Conservation (phyloP, 2,329 filamentous ascomycete species). For the Hysterium pulicare region DNA sequence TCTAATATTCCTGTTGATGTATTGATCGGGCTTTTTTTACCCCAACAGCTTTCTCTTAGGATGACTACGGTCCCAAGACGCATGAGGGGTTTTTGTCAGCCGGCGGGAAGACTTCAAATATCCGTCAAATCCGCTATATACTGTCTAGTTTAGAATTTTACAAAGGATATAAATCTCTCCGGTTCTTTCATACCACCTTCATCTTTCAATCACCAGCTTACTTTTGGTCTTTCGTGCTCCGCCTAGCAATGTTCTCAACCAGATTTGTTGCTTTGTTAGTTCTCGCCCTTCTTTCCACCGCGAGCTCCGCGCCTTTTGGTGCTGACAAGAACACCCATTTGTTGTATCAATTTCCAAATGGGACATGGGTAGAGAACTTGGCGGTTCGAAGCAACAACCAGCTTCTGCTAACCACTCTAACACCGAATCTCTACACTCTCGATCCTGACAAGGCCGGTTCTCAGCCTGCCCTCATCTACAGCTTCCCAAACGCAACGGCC, state of each 20-base stretch:
- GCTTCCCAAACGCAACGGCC: slow-evolving; percentile 14
- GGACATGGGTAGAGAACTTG: slow-evolving; percentile 26
- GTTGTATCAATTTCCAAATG: slow-evolving; percentile 8
- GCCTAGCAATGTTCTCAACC: not conserved
- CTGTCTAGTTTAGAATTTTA: too few species aligned
- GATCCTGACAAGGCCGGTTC: slow-evolving; percentile 15
- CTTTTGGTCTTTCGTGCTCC: not conserved
- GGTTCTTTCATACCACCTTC: too few species aligned
- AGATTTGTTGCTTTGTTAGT: not conserved
- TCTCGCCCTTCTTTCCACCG: not conserved
- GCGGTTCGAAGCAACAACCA: slow-evolving; percentile 31
- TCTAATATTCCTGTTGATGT: too few species aligned
- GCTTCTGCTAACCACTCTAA: slow-evolving; percentile 24
- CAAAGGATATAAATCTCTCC: too few species aligned
- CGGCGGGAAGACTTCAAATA: too few species aligned
- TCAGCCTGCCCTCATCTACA: slow-evolving; percentile 18
- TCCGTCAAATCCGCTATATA: too few species aligned
- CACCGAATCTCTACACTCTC: slow-evolving; percentile 25
- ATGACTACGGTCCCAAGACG: too few species aligned
- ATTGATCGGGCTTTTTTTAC: too few species aligned
- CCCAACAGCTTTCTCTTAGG: too few species aligned
- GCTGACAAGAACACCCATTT: not conserved
- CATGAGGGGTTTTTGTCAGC: too few species aligned
- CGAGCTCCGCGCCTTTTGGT: not conserved
- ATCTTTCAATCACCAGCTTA: not conserved